A percentile compares a stretch with the other conserved stretches of the same genome.
phyloP scores from a whole-genome alignment of 225 moss, liverwort and hornwort species.

The Asterella californica region DNA sequence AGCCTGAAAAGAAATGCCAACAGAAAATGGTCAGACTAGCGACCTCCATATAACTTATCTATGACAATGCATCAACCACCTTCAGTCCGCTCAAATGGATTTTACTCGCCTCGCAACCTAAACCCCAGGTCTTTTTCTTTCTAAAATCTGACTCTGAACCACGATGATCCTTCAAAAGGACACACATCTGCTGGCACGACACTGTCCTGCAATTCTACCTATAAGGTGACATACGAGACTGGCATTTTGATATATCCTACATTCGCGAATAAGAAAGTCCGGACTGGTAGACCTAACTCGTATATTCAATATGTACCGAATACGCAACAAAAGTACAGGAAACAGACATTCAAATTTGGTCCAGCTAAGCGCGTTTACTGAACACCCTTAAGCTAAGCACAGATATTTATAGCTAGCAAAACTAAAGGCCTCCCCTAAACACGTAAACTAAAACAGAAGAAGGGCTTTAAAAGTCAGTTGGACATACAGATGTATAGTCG shows the following conservation, averaged over 20 bases:
- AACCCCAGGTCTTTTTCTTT: neutral
- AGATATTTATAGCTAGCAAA: neutral
- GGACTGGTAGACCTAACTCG: no score
- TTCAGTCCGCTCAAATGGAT: neutral
- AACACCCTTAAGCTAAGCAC: no score
- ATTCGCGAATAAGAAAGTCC: no score
- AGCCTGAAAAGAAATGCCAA: slow-evolving; percentile 43
- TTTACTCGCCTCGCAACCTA: neutral
- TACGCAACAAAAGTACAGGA: no score
- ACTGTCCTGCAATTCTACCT: neutral
- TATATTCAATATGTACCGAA: no score
- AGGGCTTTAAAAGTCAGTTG: no score
- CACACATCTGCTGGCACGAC: no score
- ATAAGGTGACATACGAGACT: neutral
- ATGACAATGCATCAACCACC: neutral
- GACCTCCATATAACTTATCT: neutral
- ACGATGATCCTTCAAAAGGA: neutral
- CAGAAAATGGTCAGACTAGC: neutral
- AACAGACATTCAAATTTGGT: no score
- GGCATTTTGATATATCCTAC: no score
- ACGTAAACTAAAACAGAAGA: no score
- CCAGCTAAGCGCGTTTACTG: no score
- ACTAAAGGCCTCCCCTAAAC: neutral
- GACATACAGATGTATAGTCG: neutral
- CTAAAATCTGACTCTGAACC: neutral